phyloP scores from a whole-genome alignment of 768 basidiomycete genomes.

The Cubamyces sp. region DNA sequence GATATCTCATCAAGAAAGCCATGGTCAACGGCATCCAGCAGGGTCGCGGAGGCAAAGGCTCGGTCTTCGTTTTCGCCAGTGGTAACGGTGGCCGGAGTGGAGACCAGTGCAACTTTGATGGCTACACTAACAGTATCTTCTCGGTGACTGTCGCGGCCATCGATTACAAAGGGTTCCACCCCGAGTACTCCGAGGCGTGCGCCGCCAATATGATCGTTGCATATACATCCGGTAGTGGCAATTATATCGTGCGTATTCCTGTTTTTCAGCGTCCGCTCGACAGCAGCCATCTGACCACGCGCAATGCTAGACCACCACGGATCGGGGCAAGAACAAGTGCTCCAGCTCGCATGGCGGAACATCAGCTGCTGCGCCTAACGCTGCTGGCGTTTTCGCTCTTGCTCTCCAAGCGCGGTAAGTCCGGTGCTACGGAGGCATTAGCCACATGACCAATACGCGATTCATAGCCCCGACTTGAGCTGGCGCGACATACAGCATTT shows the following conservation, averaged over 20 bases:
- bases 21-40: conserved; percentile 92
- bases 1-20: conserved; percentile 89
- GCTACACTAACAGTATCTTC: conserved; percentile 98
- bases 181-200: conserved; percentile 97
- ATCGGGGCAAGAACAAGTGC: conserved; percentile 85
- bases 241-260: conserved; percentile 70
- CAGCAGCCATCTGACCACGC: conserved; percentile 17
- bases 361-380: conserved; percentile 97
- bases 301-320: conserved; percentile 81
- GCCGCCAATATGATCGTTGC: conserved; percentile 97
- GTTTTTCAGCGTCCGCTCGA: not conserved
- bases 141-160: conserved; percentile 95
- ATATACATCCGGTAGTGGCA: conserved; percentile 92
- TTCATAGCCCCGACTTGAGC: conserved; percentile 80
- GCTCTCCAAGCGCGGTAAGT: conserved; percentile 81
- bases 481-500: conserved; percentile 98
- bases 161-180: conserved; percentile 91
- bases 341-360: conserved; percentile 90
- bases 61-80: conserved; percentile 95
- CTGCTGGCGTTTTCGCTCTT: conserved; percentile 90
- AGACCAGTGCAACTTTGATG: conserved; percentile 99
- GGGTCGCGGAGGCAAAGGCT: conserved; percentile 88
- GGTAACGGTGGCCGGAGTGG: conserved; percentile 91
- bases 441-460: conserved; percentile 13
- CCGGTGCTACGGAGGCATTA: not conserved